Evolutionary conservation across 345 rosid genomes (phyloP).

Genomic region (Pseudoturritis turrita): DNA sequence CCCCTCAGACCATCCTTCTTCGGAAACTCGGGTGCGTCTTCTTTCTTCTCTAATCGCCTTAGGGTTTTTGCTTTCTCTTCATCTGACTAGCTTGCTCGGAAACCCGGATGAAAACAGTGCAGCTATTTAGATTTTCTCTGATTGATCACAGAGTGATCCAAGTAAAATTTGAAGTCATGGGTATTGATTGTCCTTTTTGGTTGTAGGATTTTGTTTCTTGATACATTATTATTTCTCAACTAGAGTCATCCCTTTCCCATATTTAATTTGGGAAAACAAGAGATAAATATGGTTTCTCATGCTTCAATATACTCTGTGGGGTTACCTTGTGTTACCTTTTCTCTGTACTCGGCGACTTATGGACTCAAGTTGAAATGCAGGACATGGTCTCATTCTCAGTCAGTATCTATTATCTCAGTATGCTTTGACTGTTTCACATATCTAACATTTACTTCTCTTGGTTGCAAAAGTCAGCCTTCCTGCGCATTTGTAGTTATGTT

Average conservation of each 20-base stretch:
- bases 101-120: neutral
- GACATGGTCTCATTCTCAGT: neutral
- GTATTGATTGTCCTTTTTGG: neutral
- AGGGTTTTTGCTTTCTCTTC: neutral
- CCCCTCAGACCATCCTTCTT: constrained; percentile 41
- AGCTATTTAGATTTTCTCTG: neutral
- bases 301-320: neutral
- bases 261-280: too few species aligned
- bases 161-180: neutral
- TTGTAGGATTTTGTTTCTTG: neutral
- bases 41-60: neutral
- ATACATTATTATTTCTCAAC: neutral
- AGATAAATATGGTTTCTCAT: neutral
- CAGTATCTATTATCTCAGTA: too few species aligned
- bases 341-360: neutral
- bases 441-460: neutral
- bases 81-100: neutral
- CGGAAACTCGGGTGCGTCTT: constrained; percentile 24
- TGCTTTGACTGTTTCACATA: neutral
- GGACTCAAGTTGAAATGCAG: neutral
- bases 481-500: neutral
- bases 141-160: neutral
- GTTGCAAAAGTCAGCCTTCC: too few species aligned
- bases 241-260: neutral
- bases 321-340: neutral